Conservation (phyloP, 2,329 filamentous ascomycete genomes). For the Rutstroemia sp. region DNA sequence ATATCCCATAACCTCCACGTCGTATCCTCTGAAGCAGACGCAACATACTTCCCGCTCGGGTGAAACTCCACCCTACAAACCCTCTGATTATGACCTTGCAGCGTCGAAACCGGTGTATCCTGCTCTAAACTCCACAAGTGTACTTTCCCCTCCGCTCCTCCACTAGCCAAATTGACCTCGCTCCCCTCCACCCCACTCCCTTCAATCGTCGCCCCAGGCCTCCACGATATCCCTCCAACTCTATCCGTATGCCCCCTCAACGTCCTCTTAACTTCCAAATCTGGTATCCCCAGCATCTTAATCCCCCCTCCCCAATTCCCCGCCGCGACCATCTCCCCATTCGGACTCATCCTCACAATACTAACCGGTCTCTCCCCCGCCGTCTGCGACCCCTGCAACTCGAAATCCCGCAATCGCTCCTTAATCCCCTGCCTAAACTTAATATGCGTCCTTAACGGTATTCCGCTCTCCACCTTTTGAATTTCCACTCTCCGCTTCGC, state of each 20-base stretch:
- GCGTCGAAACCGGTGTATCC: conserved; percentile 75
- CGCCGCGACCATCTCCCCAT: conserved; percentile 73
- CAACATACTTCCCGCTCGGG: conserved; percentile 80
- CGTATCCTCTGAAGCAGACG: conserved; percentile 90
- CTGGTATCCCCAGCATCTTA: conserved; percentile 77
- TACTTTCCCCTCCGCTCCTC: conserved; percentile 80
- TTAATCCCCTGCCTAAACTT: conserved; percentile 88
- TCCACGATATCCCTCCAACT: conserved; percentile 86
- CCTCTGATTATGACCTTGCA: conserved; percentile 76
- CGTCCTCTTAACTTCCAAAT: conserved; percentile 65
- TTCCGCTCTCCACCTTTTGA: conserved; percentile 73
- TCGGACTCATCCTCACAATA: conserved; percentile 85
- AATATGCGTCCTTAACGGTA: conserved; percentile 82
- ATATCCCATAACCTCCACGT: conserved; percentile 98
- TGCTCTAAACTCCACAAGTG: conserved; percentile 85
- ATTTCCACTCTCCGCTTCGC: conserved; percentile 70
- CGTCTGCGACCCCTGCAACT: conserved; percentile 89
- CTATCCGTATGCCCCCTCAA: conserved; percentile 82
- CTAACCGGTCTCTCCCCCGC: conserved; percentile 86
- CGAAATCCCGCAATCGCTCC: conserved; percentile 72
- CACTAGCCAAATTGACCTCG: conserved; percentile 78
- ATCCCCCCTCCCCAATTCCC: conserved; percentile 92
- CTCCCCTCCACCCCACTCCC: conserved; percentile 63
- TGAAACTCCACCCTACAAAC: conserved; percentile 94
- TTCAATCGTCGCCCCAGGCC: conserved; percentile 70